phyloP scores from a whole-genome alignment of 495 filamentous ascomycete genomes.

The Penicillium nucicola region DNA sequence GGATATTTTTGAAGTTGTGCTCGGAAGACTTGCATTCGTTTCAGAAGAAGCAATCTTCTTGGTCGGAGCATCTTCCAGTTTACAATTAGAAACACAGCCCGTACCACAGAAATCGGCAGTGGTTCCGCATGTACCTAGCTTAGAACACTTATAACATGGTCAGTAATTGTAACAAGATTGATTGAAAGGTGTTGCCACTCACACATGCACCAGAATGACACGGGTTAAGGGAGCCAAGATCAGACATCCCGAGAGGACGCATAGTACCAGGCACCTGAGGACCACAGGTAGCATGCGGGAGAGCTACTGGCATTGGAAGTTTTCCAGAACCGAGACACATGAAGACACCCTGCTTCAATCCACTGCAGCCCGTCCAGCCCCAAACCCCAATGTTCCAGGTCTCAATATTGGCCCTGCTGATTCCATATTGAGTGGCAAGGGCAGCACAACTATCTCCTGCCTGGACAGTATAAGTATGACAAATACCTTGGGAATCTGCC shows the following conservation, averaged over 20 bases:
- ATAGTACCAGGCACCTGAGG: conserved; percentile 15
- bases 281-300: conserved; percentile 17
- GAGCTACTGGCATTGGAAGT: conserved; percentile 18
- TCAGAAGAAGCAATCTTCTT: not conserved
- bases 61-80: too few relatives aligned
- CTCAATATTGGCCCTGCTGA: conserved; percentile 11
- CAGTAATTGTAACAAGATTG: not conserved
- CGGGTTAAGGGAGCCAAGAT: conserved; percentile 15
- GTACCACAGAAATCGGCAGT: not conserved
- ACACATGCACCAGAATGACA: conserved; percentile 10
- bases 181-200: not conserved
- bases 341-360: conserved; percentile 3
- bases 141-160: not conserved
- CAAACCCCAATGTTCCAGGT: conserved; percentile 7
- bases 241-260: conserved; percentile 9
- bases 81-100: not conserved
- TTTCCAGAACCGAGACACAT: conserved; percentile 14
- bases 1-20: not conserved
- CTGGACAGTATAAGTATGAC: conserved; percentile 6
- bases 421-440: conserved; percentile 1
- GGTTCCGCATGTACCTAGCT: conserved; percentile 4
- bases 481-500: not conserved
- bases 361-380: conserved; percentile 10
- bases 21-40: not conserved
- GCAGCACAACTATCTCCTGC: conserved; percentile 4